Base-by-base conservation (phyloP, 805 yeast genomes). In the Hanseniaspora meyeri region DNA sequence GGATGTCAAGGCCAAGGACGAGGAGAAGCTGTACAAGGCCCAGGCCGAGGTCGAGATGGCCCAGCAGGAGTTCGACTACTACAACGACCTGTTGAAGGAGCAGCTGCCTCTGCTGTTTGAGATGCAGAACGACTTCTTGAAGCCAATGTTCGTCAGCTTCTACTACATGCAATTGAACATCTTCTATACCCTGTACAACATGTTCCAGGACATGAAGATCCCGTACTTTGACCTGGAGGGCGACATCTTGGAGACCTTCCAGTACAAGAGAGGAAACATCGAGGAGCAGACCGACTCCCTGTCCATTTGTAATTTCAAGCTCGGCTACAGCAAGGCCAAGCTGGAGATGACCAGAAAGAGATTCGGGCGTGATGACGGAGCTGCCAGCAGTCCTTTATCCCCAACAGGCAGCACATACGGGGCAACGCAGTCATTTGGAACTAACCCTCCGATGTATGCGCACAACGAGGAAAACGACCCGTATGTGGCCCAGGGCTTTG, bases 121-220 rank as follows among this genome's bases (percentile, higher is more conserved):
- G 64, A 75, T 93, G 70, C 96, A 93, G 70, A 86, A 89, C 4
- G 93, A 89, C 64, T 88, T 93, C 67, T 90, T 93, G 67, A 84
- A 82, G 66, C 98, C 98, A 19, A 75, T 93, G 64, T 93, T 93
- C 72, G 93, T 91, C 64, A 84, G 95, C 56, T 83, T 93, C 70
- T 93, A 93, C 72, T 93, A 82, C 76, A 93, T 93, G 97, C 98
- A 93, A 74, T 79, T 93, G 74, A 93, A 93, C 74, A 88, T 93
- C 58, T 93, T 90, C 70, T 93, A 93, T 77, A 89, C 96, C 1
- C 75, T 93, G 60, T 90, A 87, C 74, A 84, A 78, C 66, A 80
- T 86, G 64, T 87, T 91, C 87, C 96, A 91, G 72, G 95, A 87
- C 67, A 82, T 91, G 86, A 89, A 93, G 73, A 93, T 93, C 62